Percentiles rank a stretch among this genome's conserved stretches.
Conservation (phyloP, 805 yeast genomes). For the Starmera quercuum region DNA sequence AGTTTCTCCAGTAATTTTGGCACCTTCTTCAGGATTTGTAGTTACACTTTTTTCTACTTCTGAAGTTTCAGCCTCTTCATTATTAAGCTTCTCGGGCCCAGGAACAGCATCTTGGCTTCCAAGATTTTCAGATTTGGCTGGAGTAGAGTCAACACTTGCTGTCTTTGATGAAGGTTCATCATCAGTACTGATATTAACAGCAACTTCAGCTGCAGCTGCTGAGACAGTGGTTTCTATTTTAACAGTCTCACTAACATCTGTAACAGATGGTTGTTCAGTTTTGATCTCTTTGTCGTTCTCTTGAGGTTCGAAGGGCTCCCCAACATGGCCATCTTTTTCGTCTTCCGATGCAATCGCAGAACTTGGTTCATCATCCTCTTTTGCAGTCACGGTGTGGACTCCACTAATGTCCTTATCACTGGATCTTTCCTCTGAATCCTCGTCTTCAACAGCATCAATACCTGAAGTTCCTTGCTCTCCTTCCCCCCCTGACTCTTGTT, state of each 20-base stretch:
- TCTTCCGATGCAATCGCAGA: neutral
- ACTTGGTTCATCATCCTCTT: too few relatives aligned
- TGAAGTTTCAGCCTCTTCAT: neutral
- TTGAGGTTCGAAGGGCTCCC: neutral
- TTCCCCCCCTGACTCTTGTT: too few relatives aligned
- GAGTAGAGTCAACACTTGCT: neutral
- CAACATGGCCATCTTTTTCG: neutral
- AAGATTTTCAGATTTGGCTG: neutral
- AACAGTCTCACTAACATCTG: constrained; percentile 6
- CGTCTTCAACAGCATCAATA: too few relatives aligned
- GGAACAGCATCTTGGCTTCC: neutral
- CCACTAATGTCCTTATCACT: too few relatives aligned
- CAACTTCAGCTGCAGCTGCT: neutral
- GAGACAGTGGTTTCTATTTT: neutral
- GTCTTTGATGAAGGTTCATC: neutral
- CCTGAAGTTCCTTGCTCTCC: too few relatives aligned
- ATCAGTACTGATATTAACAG: neutral
- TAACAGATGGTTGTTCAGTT: constrained; percentile 1
- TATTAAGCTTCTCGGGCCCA: neutral
- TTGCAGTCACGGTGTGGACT: too few relatives aligned
- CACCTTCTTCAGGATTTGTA: constrained; percentile 6
- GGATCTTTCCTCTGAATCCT: neutral
- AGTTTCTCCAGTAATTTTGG: neutral
- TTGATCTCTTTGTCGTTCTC: too few relatives aligned
- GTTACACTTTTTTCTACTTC: neutral